Evolutionary conservation across 176 grass and related monocot genomes (phyloP), one percentile per base, ranked within the genome.

Genomic region (Triticum dicoccoides): DNA sequence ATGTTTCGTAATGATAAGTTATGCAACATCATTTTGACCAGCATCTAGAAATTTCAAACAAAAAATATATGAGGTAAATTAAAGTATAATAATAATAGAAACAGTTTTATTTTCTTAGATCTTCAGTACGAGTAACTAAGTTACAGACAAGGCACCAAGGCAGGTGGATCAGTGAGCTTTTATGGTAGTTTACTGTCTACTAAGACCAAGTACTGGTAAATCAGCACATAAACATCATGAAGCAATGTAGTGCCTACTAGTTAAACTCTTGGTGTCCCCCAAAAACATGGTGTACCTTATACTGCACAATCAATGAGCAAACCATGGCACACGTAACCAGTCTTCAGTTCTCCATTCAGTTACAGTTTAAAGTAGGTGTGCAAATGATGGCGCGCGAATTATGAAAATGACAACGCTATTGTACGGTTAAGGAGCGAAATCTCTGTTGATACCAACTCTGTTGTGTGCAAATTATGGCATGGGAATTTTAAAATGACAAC

Each of bases 251-350:
- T 39, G 35, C 38, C 17, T 38, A 61, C 14, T 41, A 61, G 33
- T 15, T 2, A 41, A 73, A 23, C 4, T n/a, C 42, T 83, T 81
- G 27, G 20, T 70, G 72, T 64, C 38, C 23, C 35, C 12, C 4
- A 32, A 89, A 89, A 68, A 29, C 73, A 61, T 7, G 78, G 10
- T 15, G 9, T 47, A 25, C 27, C 49, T 20, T 74, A 83, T 42
- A 30, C 52, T n/a, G 29, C 21, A 86, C 30, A 86, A 33, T 71
- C 72, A 64, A 82, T 42, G n/a, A 83, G 8, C 30, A 83, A 5
- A 86, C 2, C 69, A 17, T 65, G 27, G 38, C 42, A 83, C 23
- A 54, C 33, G 42, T 18, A 77, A 20, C 2, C 7, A 70, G 11
- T 30, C 5, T 82, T 76, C 51, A 59, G 65, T 70, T 12, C 8